Evolutionary conservation across 164 flowering plant species (phyloP), one percentile per base, ranked within the genome.

Genomic region (Magnolia sinica): DNA sequence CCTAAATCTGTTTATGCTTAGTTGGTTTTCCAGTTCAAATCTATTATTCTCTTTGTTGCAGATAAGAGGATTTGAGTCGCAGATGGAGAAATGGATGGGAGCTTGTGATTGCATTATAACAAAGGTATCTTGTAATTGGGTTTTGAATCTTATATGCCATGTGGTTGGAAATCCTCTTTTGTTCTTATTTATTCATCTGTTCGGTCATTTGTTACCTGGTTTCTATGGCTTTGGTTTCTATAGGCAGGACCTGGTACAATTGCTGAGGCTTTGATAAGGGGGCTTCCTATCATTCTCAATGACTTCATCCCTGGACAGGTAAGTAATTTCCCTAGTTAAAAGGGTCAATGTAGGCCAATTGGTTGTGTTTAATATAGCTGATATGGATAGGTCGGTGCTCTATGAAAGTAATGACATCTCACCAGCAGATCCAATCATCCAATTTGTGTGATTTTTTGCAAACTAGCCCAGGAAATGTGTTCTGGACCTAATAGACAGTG

Each of bases 241-340:
- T 76, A 95, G 99, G 99, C 99, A 3, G 99, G 99, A 75, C 99
- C 99, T 29, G 99, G 99, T 24, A 95, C 99, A 70, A 95, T 95
- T 81, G 96, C 98, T 37, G 99, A 95, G 76, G 97, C 99, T 50
- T 84, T 95, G 87, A 95, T 95, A 76, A 84, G 95, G 66, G 98
- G 98, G 20, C 99, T 95, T 83, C 99, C 99, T 3, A 92, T 95
- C 49, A 90, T 95, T 76, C 95, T 95, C 74, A 95, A 95, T 50
- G 99, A 95, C 82, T 95, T 90, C 87, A 93, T 95, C 79, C 99
- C 99, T 1, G 99, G 99, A 75, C 99, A 95, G 87, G 98, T 91
- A 10, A 73, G 90, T 82, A 4, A 37, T 37, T 37, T 37, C 45
- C 45, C 45, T 37, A 4, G 45, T 37, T 37, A 37, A 37, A 37